Percentiles rank a stretch among this genome's conserved stretches.
These are phyloP conservation scores for Lachnellula occidentalis DNA, from an alignment of 2,329 filamentous ascomycete genomes.

Conservation along the genomic window DNA sequence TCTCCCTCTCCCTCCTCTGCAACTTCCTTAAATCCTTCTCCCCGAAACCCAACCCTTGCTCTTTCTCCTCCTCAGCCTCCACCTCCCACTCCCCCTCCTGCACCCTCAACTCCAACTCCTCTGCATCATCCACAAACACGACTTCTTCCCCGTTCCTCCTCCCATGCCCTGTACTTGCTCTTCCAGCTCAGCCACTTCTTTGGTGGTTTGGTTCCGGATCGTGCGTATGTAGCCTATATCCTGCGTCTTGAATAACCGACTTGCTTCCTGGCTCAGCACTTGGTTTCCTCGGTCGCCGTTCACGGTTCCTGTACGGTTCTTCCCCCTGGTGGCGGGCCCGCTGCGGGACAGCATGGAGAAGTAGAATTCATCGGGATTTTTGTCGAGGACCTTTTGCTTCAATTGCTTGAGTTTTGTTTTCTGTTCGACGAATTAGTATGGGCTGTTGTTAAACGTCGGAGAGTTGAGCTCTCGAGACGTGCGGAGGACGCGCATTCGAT, in stretches of 20 bases:
- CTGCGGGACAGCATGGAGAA: constrained; percentile 62
- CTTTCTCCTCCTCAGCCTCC: constrained; percentile 26
- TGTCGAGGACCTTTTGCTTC: constrained; percentile 55
- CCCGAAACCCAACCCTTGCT: constrained; percentile 27
- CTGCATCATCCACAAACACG: constrained; percentile 32
- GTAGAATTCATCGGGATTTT: constrained; percentile 70
- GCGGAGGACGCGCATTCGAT: no score
- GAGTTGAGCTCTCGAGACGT: no score
- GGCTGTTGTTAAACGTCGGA: no score
- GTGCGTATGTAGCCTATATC: constrained; percentile 61
- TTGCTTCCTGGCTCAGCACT: constrained; percentile 49
- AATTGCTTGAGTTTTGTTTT: constrained; percentile 55
- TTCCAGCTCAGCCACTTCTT: constrained; percentile 52
- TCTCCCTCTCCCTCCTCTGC: constrained; percentile 40
- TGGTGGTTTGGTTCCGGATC: constrained; percentile 52
- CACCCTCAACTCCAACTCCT: constrained; percentile 19
- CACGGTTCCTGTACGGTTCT: constrained; percentile 49
- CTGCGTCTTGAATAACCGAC: constrained; percentile 63
- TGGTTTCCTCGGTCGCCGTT: constrained; percentile 53
- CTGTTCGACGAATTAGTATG: no score
- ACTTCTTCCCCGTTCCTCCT: constrained; percentile 29
- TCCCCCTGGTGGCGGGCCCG: constrained; percentile 48
- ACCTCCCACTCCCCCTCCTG: constrained; percentile 26
- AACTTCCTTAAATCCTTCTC: constrained; percentile 36
- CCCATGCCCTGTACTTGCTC: constrained; percentile 42